Percentiles rank a stretch among this genome's conserved stretches.
Evolutionary conservation across 2,329 filamentous ascomycete species (phyloP).

Genomic region (Cercospora brassicicola): DNA sequence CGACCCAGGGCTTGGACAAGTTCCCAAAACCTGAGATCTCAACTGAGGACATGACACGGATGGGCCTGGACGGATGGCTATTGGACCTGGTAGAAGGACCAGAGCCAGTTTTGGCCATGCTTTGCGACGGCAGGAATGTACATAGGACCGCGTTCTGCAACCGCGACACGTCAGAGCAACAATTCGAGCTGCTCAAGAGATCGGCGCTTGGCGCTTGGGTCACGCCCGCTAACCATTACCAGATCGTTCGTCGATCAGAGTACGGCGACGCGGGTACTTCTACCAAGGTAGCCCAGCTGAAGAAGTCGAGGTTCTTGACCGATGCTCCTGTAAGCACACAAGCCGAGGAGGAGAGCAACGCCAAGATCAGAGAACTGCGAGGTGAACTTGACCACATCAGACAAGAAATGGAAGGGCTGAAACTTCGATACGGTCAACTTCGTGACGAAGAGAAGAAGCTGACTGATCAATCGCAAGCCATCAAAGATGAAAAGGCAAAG

Average conservation of each 20-base stretch:
- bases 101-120: slow-evolving; percentile 78
- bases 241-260: slow-evolving; percentile 69
- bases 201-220: slow-evolving; percentile 67
- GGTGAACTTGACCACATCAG: slow-evolving; percentile 43
- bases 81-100: slow-evolving; percentile 79
- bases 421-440: slow-evolving; percentile 29
- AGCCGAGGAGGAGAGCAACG: slow-evolving; percentile 62
- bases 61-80: slow-evolving; percentile 76
- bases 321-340: slow-evolving; percentile 70
- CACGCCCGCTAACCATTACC: slow-evolving; percentile 64
- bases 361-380: slow-evolving; percentile 49
- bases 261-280: slow-evolving; percentile 75
- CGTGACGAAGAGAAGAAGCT: slow-evolving; percentile 35
- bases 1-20: slow-evolving; percentile 54
- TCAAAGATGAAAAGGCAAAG: slow-evolving; percentile 31
- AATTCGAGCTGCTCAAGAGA: slow-evolving; percentile 62
- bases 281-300: slow-evolving; percentile 64
- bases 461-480: slow-evolving; percentile 44
- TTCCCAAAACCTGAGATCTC: slow-evolving; percentile 57
- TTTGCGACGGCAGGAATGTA: slow-evolving; percentile 71
- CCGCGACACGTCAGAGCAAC: slow-evolving; percentile 62
- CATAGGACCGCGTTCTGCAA: slow-evolving; percentile 67
- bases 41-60: slow-evolving; percentile 55
- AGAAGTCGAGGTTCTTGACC: slow-evolving; percentile 68
- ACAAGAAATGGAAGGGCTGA: slow-evolving; percentile 37